These are phyloP conservation scores for Rosa rugosa DNA, from an alignment of 306 rosid species.

Conservation along the genomic window DNA sequence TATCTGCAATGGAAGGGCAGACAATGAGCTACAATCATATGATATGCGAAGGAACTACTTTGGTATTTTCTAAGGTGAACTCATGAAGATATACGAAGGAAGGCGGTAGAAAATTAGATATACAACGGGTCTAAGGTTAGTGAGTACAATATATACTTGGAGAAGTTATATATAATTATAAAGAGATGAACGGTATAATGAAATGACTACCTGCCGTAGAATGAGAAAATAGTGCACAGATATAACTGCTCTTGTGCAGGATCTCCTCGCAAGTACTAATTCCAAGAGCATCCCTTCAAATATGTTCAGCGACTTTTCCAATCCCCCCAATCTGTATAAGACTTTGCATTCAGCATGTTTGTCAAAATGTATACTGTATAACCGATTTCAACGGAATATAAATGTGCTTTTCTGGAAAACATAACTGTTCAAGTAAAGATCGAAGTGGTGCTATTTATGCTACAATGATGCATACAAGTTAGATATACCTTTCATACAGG, in stretches of 20 bases:
- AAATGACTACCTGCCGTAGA: slow-evolving; percentile 67
- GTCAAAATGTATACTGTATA: slow-evolving; percentile 12
- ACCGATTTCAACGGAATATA: slow-evolving; percentile 20
- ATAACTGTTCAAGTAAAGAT: no score
- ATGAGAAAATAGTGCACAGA: slow-evolving; percentile 78
- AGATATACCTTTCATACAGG: no score
- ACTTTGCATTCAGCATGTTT: slow-evolving; percentile 18
- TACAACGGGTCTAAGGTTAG: not conserved
- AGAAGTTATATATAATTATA: not conserved
- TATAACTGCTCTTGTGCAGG: slow-evolving; percentile 63
- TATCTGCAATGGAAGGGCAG: slow-evolving; percentile 43
- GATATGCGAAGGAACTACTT: not conserved
- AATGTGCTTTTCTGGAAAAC: not conserved
- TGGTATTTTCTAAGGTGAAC: not conserved
- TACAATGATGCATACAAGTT: no score
- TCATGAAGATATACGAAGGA: not conserved
- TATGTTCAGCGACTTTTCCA: slow-evolving; percentile 88
- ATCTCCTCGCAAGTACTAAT: slow-evolving; percentile 84
- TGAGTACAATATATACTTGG: not conserved
- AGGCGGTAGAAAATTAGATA: not conserved
- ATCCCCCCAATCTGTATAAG: slow-evolving; percentile 90
- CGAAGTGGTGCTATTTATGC: no score
- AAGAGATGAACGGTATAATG: not conserved
- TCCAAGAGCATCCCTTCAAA: slow-evolving; percentile 75
- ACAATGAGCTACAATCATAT: not conserved